Conservation (phyloP, 257 asterid species). For the Salvia hispanica region DNA sequence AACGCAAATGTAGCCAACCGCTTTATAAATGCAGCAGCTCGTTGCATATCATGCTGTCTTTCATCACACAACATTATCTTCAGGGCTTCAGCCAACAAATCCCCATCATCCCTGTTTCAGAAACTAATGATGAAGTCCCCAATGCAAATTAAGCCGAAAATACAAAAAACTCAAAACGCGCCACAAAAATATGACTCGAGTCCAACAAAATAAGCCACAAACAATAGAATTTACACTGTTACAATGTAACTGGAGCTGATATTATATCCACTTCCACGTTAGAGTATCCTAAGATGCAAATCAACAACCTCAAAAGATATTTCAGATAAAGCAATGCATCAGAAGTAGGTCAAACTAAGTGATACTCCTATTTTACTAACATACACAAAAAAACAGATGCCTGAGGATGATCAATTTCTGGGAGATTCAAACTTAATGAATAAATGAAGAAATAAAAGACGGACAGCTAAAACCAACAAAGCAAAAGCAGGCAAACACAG, state of each 20-base stretch:
- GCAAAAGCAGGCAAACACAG: constrained; percentile 1
- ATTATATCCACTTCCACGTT: background rate
- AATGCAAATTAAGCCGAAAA: constrained; percentile 10
- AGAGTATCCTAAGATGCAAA: background rate
- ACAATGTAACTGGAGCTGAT: background rate
- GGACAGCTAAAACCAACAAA: background rate
- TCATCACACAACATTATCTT: constrained; percentile 93
- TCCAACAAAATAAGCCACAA: background rate
- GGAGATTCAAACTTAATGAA: background rate
- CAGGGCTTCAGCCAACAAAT: constrained; percentile 81
- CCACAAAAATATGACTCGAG: background rate
- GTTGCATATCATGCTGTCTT: constrained; percentile 93
- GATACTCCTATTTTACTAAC: background rate
- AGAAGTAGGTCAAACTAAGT: background rate
- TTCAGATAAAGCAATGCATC: background rate
- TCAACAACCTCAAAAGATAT: background rate
- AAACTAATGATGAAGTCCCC: constrained; percentile 23
- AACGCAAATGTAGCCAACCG: constrained; percentile 78
- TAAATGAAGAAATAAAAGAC: background rate
- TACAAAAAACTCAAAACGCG: background rate
- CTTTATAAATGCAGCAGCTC: constrained; percentile 96
- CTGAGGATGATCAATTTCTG: background rate
- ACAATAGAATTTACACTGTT: background rate
- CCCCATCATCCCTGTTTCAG: constrained; percentile 79
- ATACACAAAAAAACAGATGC: background rate